A percentile compares a stretch with the other conserved stretches of the same genome.
Evolutionary conservation across 257 asterid species (phyloP).

Genomic region (Solanum gracilifrons): DNA sequence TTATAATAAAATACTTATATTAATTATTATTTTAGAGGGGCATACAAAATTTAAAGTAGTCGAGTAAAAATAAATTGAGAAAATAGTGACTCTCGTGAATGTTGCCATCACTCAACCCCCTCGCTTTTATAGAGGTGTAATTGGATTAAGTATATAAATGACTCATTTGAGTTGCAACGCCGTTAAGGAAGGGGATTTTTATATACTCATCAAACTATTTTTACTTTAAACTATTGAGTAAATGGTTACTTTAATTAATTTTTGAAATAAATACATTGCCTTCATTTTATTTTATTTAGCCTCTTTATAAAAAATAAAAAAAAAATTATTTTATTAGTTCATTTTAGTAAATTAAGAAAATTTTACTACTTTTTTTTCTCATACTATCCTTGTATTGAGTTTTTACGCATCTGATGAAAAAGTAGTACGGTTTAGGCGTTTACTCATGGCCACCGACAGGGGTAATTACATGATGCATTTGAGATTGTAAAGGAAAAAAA

Average conservation of each 20-base stretch:
- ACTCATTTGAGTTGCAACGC: not conserved
- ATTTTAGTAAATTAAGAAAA: not conserved
- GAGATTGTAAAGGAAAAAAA: not conserved
- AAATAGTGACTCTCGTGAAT: not conserved
- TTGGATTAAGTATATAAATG: not conserved
- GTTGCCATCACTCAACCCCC: not conserved
- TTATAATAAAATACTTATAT: no score
- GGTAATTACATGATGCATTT: not conserved
- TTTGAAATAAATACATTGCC: not conserved
- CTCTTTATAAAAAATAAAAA: not conserved
- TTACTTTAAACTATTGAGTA: not conserved
- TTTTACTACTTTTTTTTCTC: not conserved
- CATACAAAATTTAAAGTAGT: no score
- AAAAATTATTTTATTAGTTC: no score
- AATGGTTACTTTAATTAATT: no score
- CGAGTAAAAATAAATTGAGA: not conserved
- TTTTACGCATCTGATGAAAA: not conserved
- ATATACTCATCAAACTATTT: not conserved
- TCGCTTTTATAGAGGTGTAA: not conserved
- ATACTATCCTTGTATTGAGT: no score
- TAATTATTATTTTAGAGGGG: no score
- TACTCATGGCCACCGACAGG: not conserved
- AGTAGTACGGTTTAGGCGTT: not conserved
- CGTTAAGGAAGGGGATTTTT: not conserved
- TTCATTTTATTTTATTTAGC: not conserved